Percentiles rank a stretch among this genome's conserved stretches.
phyloP scores from a whole-genome alignment of 1,139 yeast species.

The Sugiyamaella sp. region DNA sequence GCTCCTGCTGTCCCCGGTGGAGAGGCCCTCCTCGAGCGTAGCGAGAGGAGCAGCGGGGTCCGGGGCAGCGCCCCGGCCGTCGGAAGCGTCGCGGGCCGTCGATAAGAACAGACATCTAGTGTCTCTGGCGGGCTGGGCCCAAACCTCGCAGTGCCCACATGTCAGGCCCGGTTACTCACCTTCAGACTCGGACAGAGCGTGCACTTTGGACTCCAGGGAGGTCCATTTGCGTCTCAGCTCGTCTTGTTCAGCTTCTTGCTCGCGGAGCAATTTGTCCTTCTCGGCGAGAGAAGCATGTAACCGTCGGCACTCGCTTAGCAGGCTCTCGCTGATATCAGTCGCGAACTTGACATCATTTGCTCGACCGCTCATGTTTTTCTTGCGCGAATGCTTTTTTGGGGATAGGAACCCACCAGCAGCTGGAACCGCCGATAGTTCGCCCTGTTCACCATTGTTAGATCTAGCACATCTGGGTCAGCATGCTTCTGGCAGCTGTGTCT shows the following conservation, averaged over 20 bases:
- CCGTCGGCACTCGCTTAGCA: slow-evolving; percentile 76
- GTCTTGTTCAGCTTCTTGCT: slow-evolving; percentile 50
- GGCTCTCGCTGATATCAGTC: slow-evolving; percentile 78
- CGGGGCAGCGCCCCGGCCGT: neutral
- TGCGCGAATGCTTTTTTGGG: slow-evolving; percentile 18
- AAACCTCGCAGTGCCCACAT: no score
- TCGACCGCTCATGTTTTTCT: slow-evolving; percentile 24
- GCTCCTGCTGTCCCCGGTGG: no score
- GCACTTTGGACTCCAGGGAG: slow-evolving; percentile 41
- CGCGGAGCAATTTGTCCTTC: slow-evolving; percentile 52
- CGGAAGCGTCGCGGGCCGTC: no score
- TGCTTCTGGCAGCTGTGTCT: no score
- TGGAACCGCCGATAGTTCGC: slow-evolving; percentile 4
- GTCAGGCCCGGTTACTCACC: slow-evolving; percentile 32
- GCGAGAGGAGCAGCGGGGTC: no score
- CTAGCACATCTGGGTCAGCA: no score
- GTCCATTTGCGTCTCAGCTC: slow-evolving; percentile 46
- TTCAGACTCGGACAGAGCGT: slow-evolving; percentile 45
- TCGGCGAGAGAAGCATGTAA: slow-evolving; percentile 60
- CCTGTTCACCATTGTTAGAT: slow-evolving; percentile 3
- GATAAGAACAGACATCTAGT: no score
- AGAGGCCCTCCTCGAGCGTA: no score
- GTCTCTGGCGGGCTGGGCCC: no score
- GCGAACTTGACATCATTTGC: slow-evolving; percentile 74
- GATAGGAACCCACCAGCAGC: slow-evolving; percentile 16